These are phyloP conservation scores for Chlamydomonas incerta DNA, from an alignment of 139 green algal genomes.

Conservation along the genomic window DNA sequence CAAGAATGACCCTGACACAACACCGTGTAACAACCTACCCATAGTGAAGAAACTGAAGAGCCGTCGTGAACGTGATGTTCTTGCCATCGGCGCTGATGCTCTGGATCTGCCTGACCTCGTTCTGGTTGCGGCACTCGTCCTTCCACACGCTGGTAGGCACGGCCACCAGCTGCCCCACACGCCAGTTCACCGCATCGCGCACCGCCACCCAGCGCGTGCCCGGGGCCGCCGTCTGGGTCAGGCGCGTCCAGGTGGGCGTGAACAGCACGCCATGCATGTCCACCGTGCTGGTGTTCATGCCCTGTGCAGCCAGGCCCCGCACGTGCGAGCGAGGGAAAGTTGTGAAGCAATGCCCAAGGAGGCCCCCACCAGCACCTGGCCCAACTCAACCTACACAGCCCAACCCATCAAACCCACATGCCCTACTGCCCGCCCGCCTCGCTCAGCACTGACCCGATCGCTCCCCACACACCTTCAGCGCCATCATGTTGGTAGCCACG, in stretches of 20 bases:
- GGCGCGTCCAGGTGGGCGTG: conserved; percentile 67
- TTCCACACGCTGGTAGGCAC: conserved; percentile 55
- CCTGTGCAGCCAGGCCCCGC: neutral
- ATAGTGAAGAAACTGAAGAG: neutral
- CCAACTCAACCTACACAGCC: too few relatives aligned
- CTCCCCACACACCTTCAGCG: neutral
- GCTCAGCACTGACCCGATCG: too few relatives aligned
- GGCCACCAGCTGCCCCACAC: conserved; percentile 55
- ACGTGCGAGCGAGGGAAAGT: neutral
- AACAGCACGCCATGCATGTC: conserved; percentile 63
- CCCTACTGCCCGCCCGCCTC: too few relatives aligned
- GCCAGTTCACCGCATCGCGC: conserved; percentile 55
- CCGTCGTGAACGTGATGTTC: conserved; percentile 34
- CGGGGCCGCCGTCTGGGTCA: conserved; percentile 33
- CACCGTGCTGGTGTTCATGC: conserved; percentile 17
- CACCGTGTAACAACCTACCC: neutral
- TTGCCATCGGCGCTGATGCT: conserved; percentile 30
- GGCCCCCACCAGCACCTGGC: too few relatives aligned
- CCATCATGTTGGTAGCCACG: neutral
- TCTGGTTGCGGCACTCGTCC: conserved; percentile 63
- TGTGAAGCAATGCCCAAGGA: too few relatives aligned
- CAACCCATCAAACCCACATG: too few relatives aligned
- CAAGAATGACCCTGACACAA: too few relatives aligned
- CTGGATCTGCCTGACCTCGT: conserved; percentile 55
- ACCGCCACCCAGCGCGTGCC: conserved; percentile 26